Evolutionary conservation across 2,329 filamentous ascomycete species (phyloP).

Genomic region (Hypoxylon sp.): DNA sequence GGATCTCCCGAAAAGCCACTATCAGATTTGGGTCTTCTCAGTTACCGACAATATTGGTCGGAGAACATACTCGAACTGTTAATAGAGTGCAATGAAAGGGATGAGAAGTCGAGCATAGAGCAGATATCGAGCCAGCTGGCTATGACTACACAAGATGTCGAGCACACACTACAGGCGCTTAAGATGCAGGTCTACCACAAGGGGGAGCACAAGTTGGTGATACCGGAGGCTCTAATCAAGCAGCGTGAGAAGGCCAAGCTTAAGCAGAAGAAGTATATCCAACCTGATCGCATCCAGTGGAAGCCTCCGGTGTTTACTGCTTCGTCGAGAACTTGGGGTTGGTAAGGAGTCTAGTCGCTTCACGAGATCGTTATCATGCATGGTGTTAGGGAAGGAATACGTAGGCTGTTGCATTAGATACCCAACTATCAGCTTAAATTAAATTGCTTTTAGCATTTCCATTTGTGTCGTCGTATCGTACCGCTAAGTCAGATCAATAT

Average conservation of each 20-base stretch:
- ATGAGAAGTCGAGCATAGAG: conserved; percentile 86
- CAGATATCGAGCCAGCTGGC: conserved; percentile 82
- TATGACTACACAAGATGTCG: conserved; percentile 98
- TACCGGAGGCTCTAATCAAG: conserved; percentile 86
- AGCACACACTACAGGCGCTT: conserved; percentile 92
- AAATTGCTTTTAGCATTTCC: not conserved
- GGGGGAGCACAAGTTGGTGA: conserved; percentile 95
- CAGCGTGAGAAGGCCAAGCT: conserved; percentile 84
- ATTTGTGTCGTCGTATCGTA: not conserved
- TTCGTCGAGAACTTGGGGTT: conserved; percentile 93
- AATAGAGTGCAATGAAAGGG: conserved; percentile 77
- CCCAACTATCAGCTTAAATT: conserved; percentile 20
- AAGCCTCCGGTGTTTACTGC: conserved; percentile 96
- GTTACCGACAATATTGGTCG: conserved; percentile 98
- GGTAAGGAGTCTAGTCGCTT: conserved; percentile 66
- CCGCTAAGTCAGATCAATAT: too few species aligned
- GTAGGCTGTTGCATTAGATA: conserved; percentile 27
- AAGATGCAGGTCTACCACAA: conserved; percentile 97
- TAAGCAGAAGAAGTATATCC: conserved; percentile 83
- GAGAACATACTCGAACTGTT: conserved; percentile 92
- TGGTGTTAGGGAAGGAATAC: not conserved
- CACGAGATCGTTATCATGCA: not conserved
- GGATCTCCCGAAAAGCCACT: conserved; percentile 97
- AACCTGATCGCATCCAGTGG: conserved; percentile 87
- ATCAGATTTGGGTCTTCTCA: conserved; percentile 90